These are phyloP conservation scores for Pseudoperonospora humuli DNA, from an alignment of 352 stramenopile species.

Conservation along the genomic window DNA sequence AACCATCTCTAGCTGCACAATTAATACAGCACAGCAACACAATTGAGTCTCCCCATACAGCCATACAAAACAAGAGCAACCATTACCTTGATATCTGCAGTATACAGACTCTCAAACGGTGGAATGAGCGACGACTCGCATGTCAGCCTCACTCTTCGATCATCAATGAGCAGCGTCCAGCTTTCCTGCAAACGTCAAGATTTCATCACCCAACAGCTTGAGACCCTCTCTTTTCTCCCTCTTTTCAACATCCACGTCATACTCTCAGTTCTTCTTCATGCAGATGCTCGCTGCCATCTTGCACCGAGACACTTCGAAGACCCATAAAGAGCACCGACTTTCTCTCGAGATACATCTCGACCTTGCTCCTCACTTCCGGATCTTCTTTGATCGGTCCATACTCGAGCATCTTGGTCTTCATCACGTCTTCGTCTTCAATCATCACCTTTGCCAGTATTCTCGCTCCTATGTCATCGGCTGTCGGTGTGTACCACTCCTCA, in stretches of 20 bases:
- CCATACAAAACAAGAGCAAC: neutral
- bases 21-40: conserved; percentile 12
- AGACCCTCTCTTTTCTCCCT: neutral
- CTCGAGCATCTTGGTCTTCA: conserved; percentile 78
- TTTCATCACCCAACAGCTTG: neutral
- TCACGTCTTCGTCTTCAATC: conserved; percentile 58
- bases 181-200: conserved; percentile 40
- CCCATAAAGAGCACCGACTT: conserved; percentile 79
- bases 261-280: conserved; percentile 57
- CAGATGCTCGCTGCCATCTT: conserved; percentile 50
- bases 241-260: conserved; percentile 8
- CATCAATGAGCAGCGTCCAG: conserved; percentile 77
- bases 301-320: conserved; percentile 41
- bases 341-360: conserved; percentile 80
- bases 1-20: conserved; percentile 55
- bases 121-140: conserved; percentile 78
- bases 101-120: conserved; percentile 74
- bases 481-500: conserved; percentile 74
- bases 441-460: conserved; percentile 69
- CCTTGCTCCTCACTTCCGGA: conserved; percentile 73
- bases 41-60: conserved; percentile 3
- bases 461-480: conserved; percentile 71
- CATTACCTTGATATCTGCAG: conserved; percentile 49
- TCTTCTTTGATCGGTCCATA: conserved; percentile 80
- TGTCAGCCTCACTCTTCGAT: conserved; percentile 61